Base-by-base conservation (phyloP, 305 asterid genomes). In the Plantago coronopus region DNA sequence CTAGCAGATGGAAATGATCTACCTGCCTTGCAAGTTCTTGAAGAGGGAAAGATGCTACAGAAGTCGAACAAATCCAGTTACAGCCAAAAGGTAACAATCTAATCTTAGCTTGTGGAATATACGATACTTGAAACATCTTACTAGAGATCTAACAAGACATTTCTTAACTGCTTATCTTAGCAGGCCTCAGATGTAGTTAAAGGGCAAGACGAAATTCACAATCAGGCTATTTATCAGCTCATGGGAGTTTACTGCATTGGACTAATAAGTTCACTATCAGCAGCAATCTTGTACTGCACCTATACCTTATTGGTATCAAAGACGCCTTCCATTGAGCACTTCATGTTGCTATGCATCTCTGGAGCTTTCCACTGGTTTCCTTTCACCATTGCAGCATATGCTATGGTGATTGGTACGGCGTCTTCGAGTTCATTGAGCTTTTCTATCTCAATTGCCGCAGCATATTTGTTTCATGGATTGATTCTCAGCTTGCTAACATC, bases 331-430 rank as follows among this genome's bases (percentile, higher is more conserved):
- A 59, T 79, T 12, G 77, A 78, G 17, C 77, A 78, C 34, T 88
- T 88, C 50, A 69, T 83, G 51, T 76, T 85, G 37, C 48, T 79
- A 16, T 88, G 94, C 61, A 62, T 81, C 40, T 71, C 78, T 29
- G 94, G 96, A 66, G 82, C 91, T 64, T 85, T 88, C 71, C 96
- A 88, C 50, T 88, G 91, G 94, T 53, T 88, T 69, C 96, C 96
- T 47, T 78, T 83, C 80, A 78, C 85, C 58, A 69, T 85, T 29
- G 69, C 64, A 21, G 86, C 91, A 23, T 81, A 76, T 59, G 70
- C 79, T 20, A 46, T 65, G 34, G 61, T 88, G 79, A 61, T 81
- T 46, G 51, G 63, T 9, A 62, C 48, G n/a, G 62, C 69, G 57
- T 44, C 74, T 51, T 51, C 61, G 15, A 79, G 72, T 59, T 76